Evolutionary conservation across 2,329 filamentous ascomycete species (phyloP).

Genomic region (Furcasterigmium furcatum): DNA sequence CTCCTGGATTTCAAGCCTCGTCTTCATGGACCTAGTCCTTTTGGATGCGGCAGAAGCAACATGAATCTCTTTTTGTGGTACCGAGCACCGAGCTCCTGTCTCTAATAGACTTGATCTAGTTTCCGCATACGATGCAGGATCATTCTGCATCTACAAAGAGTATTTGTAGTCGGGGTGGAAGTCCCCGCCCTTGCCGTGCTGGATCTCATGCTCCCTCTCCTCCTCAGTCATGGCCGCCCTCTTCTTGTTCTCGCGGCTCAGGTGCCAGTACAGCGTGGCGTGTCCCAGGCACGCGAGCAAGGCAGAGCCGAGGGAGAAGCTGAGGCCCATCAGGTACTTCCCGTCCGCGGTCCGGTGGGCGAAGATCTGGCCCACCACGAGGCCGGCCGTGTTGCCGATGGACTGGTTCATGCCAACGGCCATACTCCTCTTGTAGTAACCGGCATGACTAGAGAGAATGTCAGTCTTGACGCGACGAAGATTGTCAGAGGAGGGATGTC

Average conservation of each 20-base stretch:
- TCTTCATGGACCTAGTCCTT: no score
- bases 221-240: conserved; percentile 14
- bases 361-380: background rate
- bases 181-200: conserved; percentile 15
- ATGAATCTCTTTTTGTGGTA: no score
- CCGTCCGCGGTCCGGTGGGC: background rate
- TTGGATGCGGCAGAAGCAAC: no score
- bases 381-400: background rate
- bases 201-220: conserved; percentile 15
- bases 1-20: no score
- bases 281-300: conserved; percentile 16
- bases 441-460: background rate
- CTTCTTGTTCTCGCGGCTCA: conserved; percentile 14
- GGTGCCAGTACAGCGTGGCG: conserved; percentile 12
- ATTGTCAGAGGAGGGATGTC: background rate
- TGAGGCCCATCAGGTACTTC: conserved; percentile 17
- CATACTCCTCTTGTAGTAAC: conserved; percentile 8
- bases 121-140: no score
- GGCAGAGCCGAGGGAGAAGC: conserved; percentile 16
- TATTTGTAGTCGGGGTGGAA: conserved; percentile 18
- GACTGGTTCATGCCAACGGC: conserved; percentile 1
- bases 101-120: no score
- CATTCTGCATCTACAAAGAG: no score
- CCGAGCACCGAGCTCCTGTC: no score
- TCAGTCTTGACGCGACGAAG: background rate